Evolutionary conservation across 768 basidiomycete genomes (phyloP), one percentile per base, ranked within the genome.

Genomic region (Suillus decipiens): DNA sequence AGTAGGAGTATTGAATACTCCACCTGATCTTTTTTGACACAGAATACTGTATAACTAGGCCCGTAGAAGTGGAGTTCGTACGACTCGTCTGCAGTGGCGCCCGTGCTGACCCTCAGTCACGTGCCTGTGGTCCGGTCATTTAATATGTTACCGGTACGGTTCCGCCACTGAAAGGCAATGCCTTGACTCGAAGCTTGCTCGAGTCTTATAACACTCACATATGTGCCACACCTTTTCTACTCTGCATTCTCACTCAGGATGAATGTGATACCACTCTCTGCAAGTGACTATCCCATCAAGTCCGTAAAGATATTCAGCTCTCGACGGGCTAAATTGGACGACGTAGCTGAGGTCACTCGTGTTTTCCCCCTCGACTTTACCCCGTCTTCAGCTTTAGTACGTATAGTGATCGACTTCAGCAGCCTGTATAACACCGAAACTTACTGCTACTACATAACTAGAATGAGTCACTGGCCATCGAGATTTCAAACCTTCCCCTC

Each of bases 281-380:
- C 43, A 36, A 59, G 54, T 51, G 45, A 64, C 33, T 71, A 61
- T 8, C 55, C 65, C 28, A 62, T 73, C 54, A 67, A 65, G 17
- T 62, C 64, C 7, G 64, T 71, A 41, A 71, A 67, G 24, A 6
- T 71, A 17, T 69, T 71, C 41, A 28, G 45, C 47, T 65, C 61
- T 12, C 12, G 28, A 28, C 28, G 5, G 37, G 12, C 14, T 5
- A 12, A 34, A 5, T 34, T 9, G 6, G 34, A 2, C 5, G 36
- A 60, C 24, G 39, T 55, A 14, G 68, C 63, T 58, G 67, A 71
- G 36, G 47, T 73, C 10, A 65, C 65, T 45, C 70, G 71, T 28
- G 58, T 34, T 4, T 67, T 73, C 24, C 63, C 71, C 2, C 24
- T 64, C 67, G 14, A 48, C 67, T n/a, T 65, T 64, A 50, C 61